Base-by-base conservation (phyloP, 805 yeast species). In the Candida insectorum region DNA sequence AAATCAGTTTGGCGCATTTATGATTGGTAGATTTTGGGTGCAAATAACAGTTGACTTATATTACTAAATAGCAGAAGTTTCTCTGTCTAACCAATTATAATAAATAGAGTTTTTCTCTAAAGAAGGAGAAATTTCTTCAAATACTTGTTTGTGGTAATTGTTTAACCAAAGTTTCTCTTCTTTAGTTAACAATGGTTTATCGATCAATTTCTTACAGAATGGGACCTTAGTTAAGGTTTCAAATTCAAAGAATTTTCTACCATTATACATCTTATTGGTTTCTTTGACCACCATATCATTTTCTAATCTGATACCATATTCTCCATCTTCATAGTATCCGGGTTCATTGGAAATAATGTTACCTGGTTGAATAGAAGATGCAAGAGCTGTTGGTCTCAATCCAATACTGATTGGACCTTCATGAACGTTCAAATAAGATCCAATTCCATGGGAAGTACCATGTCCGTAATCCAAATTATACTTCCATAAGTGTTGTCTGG, bases 221-320 rank as follows among this genome's bases (percentile, higher is more conserved):
- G 98, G 98, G 14, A 85, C 85, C 46, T 79, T 58, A 0, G 97
- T 91, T 33, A 87, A 63, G 44, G 95, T 87, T 41, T 85, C 95
- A 54, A 93, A 88, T 40, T 75, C 77, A 31, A 77, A 71, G 51
- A 76, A 82, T 37, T 62, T 58, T 44, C 65, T 69, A 30, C 77
- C 85, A 34, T 77, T 79, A 56, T 70, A 75, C 0, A 47, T 23
- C 33, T 49, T 54, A 7, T 65, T 71, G 29, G 62, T 47, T 30
- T 64, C 66, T 41, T 65, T 66, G 25, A 71, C 69, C 37, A 50
- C 65, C 65, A 76, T 64, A 50, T 75, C 73, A 46, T 70, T 65
- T 42, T 66, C 73, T 38, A 77, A 69, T 47, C 84, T 61, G 29
- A 77, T 73, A 26, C 84, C 84, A 44, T 73, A 77, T 32, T 71